Conservation (phyloP, 129 eudicot species). For the Apium graveolens region DNA sequence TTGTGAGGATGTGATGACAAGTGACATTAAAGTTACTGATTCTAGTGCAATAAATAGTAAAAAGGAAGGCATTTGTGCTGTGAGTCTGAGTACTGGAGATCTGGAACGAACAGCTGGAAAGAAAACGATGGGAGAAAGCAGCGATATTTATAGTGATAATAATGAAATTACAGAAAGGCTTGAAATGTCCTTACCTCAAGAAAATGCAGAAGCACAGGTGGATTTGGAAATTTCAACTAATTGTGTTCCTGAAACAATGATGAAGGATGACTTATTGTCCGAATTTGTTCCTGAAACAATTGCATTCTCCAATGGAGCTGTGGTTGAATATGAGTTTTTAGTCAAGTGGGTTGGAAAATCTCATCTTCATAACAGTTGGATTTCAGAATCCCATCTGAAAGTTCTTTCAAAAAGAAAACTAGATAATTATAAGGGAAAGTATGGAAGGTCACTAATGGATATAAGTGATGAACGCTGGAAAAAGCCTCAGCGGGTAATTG, state of each 20-base stretch:
- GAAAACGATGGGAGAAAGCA: slow-evolving; percentile 13
- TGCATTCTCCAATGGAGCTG: slow-evolving; percentile 19
- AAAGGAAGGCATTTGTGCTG: slow-evolving; percentile 15
- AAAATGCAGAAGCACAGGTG: slow-evolving; percentile 17
- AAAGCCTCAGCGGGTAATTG: slow-evolving; percentile 77
- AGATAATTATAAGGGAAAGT: slow-evolving; percentile 77
- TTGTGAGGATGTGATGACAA: slow-evolving; percentile 16
- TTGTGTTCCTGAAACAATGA: slow-evolving; percentile 9
- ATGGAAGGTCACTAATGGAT: slow-evolving; percentile 61
- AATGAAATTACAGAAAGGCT: slow-evolving; percentile 15
- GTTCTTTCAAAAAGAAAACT: slow-evolving; percentile 69
- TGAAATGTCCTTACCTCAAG: slow-evolving; percentile 17
- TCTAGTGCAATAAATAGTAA: slow-evolving; percentile 18
- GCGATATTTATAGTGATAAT: slow-evolving; percentile 4
- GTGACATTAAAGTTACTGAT: slow-evolving; percentile 20
- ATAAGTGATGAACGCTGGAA: slow-evolving; percentile 81
- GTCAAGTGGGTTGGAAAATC: slow-evolving; percentile 96
- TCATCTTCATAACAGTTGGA: slow-evolving; percentile 75
- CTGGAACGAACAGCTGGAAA: slow-evolving; percentile 10
- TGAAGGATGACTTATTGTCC: slow-evolving; percentile 13
- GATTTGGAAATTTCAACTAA: slow-evolving; percentile 18
- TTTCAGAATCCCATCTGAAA: slow-evolving; percentile 71
- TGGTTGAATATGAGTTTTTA: slow-evolving; percentile 58
- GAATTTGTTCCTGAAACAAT: slow-evolving; percentile 22
- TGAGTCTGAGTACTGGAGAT: slow-evolving; percentile 18